Percentiles rank a stretch among this genome's conserved stretches.
These are phyloP conservation scores for Amphicarpaea edgeworthii DNA, from an alignment of 306 rosid genomes.

Conservation along the genomic window DNA sequence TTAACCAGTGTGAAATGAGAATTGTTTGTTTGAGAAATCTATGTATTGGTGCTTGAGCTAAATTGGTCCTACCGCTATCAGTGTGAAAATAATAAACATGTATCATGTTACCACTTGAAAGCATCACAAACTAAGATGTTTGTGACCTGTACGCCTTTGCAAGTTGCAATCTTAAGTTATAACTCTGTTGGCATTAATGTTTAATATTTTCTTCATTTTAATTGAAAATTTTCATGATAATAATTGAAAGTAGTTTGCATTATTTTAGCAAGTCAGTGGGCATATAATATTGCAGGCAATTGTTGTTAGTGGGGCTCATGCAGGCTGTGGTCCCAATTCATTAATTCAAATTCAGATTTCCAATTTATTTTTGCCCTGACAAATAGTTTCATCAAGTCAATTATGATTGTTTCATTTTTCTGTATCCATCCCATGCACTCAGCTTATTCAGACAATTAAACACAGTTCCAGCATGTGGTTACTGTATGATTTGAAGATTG, in stretches of 20 bases:
- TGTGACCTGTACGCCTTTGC: constrained; percentile 22
- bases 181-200: constrained; percentile 34
- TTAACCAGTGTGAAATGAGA: neutral
- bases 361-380: constrained; percentile 43
- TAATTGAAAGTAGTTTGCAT: constrained; percentile 54
- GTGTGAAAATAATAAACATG: constrained; percentile 4
- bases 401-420: constrained; percentile 34
- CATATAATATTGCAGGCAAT: constrained; percentile 47
- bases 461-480: constrained; percentile 3
- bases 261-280: constrained; percentile 45
- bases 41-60: neutral
- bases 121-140: constrained; percentile 9
- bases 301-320: constrained; percentile 61
- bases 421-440: constrained; percentile 9
- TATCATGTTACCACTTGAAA: constrained; percentile 29
- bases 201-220: constrained; percentile 43
- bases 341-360: constrained; percentile 14
- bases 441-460: neutral
- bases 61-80: constrained; percentile 14
- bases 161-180: constrained; percentile 7
- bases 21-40: neutral
- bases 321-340: constrained; percentile 49
- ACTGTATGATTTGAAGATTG: constrained; percentile 21
- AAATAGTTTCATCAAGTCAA: constrained; percentile 35
- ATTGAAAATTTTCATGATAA: constrained; percentile 41